Conservation (phyloP, 2,329 filamentous ascomycete species). For the Massarina eburnea region DNA sequence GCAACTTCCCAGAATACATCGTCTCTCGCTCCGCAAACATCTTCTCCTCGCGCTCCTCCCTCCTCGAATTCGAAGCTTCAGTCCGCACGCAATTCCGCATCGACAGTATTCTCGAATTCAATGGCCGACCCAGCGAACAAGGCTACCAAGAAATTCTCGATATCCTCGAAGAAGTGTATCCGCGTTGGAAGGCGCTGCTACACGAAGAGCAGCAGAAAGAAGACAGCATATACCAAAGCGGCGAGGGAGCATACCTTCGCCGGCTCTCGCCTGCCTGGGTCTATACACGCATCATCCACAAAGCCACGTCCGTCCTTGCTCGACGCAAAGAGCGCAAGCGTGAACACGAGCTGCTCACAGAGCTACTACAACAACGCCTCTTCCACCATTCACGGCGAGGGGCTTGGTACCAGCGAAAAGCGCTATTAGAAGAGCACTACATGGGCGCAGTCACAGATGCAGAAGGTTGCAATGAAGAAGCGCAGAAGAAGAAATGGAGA, state of each 20-base stretch:
- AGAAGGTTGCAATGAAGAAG: slow-evolving; percentile 48
- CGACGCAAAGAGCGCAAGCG: slow-evolving; percentile 77
- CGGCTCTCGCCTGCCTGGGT: slow-evolving; percentile 90
- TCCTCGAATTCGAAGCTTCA: slow-evolving; percentile 88
- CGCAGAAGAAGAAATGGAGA: slow-evolving; percentile 82
- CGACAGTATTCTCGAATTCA: slow-evolving; percentile 80
- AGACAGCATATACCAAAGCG: slow-evolving; percentile 72
- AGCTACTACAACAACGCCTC: slow-evolving; percentile 76
- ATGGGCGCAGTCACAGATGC: slow-evolving; percentile 59
- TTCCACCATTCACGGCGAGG: slow-evolving; percentile 86
- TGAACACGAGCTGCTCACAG: slow-evolving; percentile 73
- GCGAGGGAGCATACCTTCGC: slow-evolving; percentile 85
- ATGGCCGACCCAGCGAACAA: slow-evolving; percentile 66
- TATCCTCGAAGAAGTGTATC: slow-evolving; percentile 73
- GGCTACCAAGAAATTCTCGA: slow-evolving; percentile 68
- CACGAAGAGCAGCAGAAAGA: slow-evolving; percentile 77
- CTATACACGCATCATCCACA: slow-evolving; percentile 91
- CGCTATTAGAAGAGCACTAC: slow-evolving; percentile 92
- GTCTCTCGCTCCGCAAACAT: slow-evolving; percentile 89
- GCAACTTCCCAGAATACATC: slow-evolving; percentile 87
- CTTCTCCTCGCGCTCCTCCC: slow-evolving; percentile 71
- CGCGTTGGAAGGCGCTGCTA: slow-evolving; percentile 76
- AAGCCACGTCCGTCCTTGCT: slow-evolving; percentile 76
- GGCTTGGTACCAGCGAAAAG: slow-evolving; percentile 94
- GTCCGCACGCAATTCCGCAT: slow-evolving; percentile 79